Evolutionary conservation across 2,329 filamentous ascomycete genomes (phyloP).

Genomic region (Hypoxylon sp.): DNA sequence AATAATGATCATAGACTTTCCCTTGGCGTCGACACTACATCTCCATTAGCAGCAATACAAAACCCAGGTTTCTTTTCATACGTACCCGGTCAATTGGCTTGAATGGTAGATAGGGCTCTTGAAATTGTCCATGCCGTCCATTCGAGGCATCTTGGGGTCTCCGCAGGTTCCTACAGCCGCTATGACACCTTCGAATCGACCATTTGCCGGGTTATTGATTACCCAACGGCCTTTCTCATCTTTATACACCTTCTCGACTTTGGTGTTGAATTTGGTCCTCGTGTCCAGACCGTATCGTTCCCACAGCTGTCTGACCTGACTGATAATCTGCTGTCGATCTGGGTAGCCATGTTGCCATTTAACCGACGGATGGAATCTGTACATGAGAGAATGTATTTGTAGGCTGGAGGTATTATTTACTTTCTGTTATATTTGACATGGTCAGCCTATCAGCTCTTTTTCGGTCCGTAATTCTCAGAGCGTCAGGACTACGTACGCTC

Average conservation of each 20-base stretch:
- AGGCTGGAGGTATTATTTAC: conserved; percentile 87
- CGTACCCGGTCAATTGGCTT: conserved; percentile 75
- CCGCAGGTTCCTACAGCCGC: conserved; percentile 86
- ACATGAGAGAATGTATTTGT: conserved; percentile 90
- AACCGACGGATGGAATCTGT: conserved; percentile 86
- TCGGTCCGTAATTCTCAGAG: too few species aligned
- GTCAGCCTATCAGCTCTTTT: conserved; percentile 11
- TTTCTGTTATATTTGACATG: conserved; percentile 60
- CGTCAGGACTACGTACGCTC: conserved; percentile 68
- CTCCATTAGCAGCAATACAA: conserved; percentile 44
- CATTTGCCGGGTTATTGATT: conserved; percentile 78
- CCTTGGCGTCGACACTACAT: conserved; percentile 74
- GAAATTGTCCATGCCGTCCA: conserved; percentile 80
- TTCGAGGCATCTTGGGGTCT: conserved; percentile 78
- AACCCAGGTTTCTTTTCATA: fast-evolving
- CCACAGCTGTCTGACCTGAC: conserved; percentile 80
- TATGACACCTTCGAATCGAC: conserved; percentile 83
- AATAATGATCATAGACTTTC: conserved; percentile 82
- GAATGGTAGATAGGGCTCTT: conserved; percentile 82
- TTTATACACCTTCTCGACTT: conserved; percentile 78
- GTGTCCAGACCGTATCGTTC: conserved; percentile 78
- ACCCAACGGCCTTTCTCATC: conserved; percentile 80
- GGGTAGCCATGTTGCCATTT: conserved; percentile 84
- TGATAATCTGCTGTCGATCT: conserved; percentile 79
- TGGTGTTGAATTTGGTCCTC: conserved; percentile 79